Evolutionary conservation across 163 green algal genomes (phyloP), one percentile per base, ranked within the genome.

Genomic region (Scenedesmus sp.): DNA sequence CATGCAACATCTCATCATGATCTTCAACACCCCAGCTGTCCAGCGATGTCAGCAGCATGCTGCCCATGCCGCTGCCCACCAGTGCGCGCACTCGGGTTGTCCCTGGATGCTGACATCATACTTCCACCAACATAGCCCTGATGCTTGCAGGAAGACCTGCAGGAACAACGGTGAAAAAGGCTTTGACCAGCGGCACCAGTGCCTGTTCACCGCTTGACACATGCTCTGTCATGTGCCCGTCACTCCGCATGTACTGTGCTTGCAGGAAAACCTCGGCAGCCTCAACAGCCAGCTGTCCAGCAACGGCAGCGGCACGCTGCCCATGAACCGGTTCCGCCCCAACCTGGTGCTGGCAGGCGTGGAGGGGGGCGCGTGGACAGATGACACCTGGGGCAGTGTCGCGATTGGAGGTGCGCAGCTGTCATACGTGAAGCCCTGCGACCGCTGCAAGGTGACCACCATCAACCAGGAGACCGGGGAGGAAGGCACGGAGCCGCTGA

Each of bases 391-490:
- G 87, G 43, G 46, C 4, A 59, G 35, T 78, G 85, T 30, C 9
- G 35, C 24, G 43, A 68, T 30, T 13, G 65, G 51, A 40, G 49
- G 78, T 12, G 78, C 46, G 24, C 35, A 76, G 78, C 78, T 91
- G 78, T 33, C 56, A 30, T 90, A 92, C 42, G 88, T 93, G 40
- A 94, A 93, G 86, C 92, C 92, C 26, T 94, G 92, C 80, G 53
- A 46, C 37, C 80, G 92, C 26, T 94, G 92, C 76, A 93, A 95
- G 89, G 93, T 97, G 44, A 94, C 95, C 4, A 95, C 93, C 6
- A 94, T 96, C 26, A 78, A 97, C 85, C 95, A 96, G 76, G 87
- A 86, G 2, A 97, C 95, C 2, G 94, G 35, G 13, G 92, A 92
- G 73, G 84, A 88, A 7, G 94, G 92, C 0, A 35, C 92, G 43